Evolutionary conservation across 2,329 filamentous ascomycete genomes (phyloP).

Genomic region (Colletotrichum caudatum): DNA sequence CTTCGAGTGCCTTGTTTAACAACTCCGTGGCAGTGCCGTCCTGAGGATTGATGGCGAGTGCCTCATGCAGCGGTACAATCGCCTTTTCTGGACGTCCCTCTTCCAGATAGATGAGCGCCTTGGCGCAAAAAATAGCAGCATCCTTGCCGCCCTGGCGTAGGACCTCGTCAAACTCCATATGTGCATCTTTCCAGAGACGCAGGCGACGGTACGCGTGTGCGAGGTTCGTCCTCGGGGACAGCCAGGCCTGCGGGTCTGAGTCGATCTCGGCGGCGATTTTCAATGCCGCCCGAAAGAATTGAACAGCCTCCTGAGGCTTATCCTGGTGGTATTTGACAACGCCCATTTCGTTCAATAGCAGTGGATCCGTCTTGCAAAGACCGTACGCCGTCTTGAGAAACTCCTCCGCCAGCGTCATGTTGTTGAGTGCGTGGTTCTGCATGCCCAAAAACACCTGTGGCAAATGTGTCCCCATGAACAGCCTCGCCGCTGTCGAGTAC

Average conservation of each 20-base stretch:
- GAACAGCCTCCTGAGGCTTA: slow-evolving; percentile 78
- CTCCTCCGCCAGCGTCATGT: slow-evolving; percentile 92
- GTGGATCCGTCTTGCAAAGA: slow-evolving; percentile 84
- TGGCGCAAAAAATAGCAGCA: slow-evolving; percentile 81
- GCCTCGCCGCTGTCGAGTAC: slow-evolving; percentile 91
- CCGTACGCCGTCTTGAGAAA: slow-evolving; percentile 91
- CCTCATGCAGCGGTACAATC: slow-evolving; percentile 85
- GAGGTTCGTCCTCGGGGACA: slow-evolving; percentile 87
- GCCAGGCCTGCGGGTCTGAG: slow-evolving; percentile 83
- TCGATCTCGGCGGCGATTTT: slow-evolving; percentile 83
- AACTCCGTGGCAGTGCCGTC: slow-evolving; percentile 85
- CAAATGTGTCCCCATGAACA: slow-evolving; percentile 97
- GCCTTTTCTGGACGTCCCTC: slow-evolving; percentile 80
- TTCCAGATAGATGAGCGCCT: slow-evolving; percentile 87
- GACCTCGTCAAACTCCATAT: slow-evolving; percentile 88
- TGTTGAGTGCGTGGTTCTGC: slow-evolving; percentile 97
- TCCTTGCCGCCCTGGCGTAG: slow-evolving; percentile 85
- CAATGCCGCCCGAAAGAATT: slow-evolving; percentile 83
- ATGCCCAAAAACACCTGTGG: slow-evolving; percentile 97
- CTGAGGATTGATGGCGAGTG: slow-evolving; percentile 81
- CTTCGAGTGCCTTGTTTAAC: slow-evolving; percentile 76
- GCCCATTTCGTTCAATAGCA: slow-evolving; percentile 95
- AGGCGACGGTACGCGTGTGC: slow-evolving; percentile 87
- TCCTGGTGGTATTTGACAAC: slow-evolving; percentile 96
- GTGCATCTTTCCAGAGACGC: slow-evolving; percentile 75